Percentiles rank a stretch among this genome's conserved stretches.
Conservation (phyloP, 2,329 filamentous ascomycete genomes). For the Balansia obtecta region DNA sequence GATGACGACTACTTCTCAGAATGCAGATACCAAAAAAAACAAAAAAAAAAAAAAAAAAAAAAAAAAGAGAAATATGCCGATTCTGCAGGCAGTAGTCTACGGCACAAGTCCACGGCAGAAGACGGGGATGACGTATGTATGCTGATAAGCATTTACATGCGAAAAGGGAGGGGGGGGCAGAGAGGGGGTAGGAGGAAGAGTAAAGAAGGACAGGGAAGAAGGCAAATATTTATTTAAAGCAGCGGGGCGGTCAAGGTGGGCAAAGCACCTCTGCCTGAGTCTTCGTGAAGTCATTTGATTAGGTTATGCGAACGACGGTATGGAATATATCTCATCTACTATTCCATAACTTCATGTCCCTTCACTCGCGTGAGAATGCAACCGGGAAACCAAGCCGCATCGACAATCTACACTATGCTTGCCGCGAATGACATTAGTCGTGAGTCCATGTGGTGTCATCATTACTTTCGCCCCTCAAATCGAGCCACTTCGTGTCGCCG, state of each 20-base stretch:
- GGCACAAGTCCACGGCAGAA: not conserved
- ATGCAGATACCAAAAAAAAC: too few relatives aligned
- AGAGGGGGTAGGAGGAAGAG: too few relatives aligned
- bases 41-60: not conserved
- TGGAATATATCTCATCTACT: not conserved
- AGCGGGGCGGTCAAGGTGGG: too few relatives aligned
- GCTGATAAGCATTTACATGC: not conserved
- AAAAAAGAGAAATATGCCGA: not conserved
- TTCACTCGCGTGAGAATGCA: not conserved
- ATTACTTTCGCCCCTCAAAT: not conserved
- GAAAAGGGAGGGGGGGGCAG: not conserved
- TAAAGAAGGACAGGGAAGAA: not conserved
- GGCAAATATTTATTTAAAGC: too few relatives aligned
- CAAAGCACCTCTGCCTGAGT: not conserved
- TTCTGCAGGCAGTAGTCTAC: not conserved
- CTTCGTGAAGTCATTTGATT: not conserved
- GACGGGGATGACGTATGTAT: not conserved
- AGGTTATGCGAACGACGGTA: not conserved
- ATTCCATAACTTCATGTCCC: not conserved
- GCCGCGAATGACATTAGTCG: not conserved
- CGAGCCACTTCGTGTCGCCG: not conserved
- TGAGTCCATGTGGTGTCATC: too few relatives aligned
- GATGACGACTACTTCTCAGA: not conserved
- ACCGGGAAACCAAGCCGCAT: not conserved
- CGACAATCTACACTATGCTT: not conserved